A percentile compares a stretch with the other conserved stretches of the same genome.
phyloP scores from a whole-genome alignment of 169 alveolate genomes.

The Eimeria falciformis region DNA sequence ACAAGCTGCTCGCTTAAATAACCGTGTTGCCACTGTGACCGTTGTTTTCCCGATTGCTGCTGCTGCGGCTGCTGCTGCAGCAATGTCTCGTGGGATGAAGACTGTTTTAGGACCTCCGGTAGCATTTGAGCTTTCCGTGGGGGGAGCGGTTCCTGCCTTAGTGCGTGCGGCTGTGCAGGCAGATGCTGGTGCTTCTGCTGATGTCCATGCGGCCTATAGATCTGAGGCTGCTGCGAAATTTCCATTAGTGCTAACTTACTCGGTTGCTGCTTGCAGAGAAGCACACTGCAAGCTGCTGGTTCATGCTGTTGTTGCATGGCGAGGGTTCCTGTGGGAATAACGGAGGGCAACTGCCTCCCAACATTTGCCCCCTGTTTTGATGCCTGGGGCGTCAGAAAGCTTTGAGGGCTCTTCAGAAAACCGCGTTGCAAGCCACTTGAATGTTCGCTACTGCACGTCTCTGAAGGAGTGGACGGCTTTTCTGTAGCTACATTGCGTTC shows the following conservation, averaged over 20 bases:
- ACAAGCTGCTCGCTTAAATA: background rate
- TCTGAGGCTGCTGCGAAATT: background rate
- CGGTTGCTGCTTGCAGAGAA: too few species aligned
- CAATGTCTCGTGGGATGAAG: background rate
- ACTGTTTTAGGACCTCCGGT: background rate
- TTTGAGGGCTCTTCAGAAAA: too few species aligned
- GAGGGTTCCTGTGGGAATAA: too few species aligned
- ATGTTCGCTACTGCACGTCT: constrained; percentile 15
- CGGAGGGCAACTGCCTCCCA: too few species aligned
- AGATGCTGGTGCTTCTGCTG: constrained; percentile 10
- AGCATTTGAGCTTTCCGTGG: background rate
- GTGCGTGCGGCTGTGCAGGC: background rate
- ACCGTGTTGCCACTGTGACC: background rate
- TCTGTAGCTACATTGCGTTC: constrained; percentile 48
- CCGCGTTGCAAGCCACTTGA: constrained; percentile 2
- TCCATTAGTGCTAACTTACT: too few species aligned
- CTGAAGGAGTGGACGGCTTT: constrained; percentile 46
- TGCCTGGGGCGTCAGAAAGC: too few species aligned
- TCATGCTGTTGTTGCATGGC: too few species aligned
- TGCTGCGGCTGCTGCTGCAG: background rate
- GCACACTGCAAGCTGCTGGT: too few species aligned
- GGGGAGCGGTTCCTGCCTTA: background rate
- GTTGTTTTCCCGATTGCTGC: background rate
- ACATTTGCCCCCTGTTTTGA: too few species aligned
- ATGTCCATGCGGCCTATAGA: background rate